phyloP scores from a whole-genome alignment of 73 alveolate species.

The Tetrahymena elliotti region DNA sequence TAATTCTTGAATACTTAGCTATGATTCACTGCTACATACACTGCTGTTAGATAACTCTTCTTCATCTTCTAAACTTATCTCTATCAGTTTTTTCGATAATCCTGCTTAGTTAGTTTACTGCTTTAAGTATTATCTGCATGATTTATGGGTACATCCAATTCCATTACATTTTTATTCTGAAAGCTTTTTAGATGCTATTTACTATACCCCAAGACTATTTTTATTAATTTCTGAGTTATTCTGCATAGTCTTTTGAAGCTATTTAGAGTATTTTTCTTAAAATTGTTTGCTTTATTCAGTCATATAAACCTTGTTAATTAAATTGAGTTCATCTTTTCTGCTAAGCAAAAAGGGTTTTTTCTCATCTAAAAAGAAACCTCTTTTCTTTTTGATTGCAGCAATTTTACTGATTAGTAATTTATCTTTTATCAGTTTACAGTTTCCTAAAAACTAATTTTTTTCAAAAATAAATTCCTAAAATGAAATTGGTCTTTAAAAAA shows the following conservation, averaged over 20 bases:
- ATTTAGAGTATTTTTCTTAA: background rate
- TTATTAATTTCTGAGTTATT: background rate
- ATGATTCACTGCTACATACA: background rate
- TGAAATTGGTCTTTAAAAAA: no score
- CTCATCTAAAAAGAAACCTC: background rate
- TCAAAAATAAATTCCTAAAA: no score
- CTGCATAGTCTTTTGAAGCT: background rate
- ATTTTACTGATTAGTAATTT: background rate
- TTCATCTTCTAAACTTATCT: background rate
- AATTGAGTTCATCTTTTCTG: background rate
- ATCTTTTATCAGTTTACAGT: background rate
- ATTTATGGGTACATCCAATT: background rate
- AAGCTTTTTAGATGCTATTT: background rate
- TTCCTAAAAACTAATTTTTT: background rate
- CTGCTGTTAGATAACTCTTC: background rate
- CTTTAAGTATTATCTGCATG: background rate
- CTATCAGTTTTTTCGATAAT: background rate
- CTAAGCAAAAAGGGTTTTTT: background rate
- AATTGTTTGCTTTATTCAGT: background rate
- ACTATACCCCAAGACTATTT: background rate
- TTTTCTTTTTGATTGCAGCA: background rate
- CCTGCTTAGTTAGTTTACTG: background rate
- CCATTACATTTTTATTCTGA: background rate
- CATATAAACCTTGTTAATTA: background rate
- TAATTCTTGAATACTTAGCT: background rate